phyloP scores from a whole-genome alignment of 768 basidiomycete genomes.

The Leccinum aurantiacum region DNA sequence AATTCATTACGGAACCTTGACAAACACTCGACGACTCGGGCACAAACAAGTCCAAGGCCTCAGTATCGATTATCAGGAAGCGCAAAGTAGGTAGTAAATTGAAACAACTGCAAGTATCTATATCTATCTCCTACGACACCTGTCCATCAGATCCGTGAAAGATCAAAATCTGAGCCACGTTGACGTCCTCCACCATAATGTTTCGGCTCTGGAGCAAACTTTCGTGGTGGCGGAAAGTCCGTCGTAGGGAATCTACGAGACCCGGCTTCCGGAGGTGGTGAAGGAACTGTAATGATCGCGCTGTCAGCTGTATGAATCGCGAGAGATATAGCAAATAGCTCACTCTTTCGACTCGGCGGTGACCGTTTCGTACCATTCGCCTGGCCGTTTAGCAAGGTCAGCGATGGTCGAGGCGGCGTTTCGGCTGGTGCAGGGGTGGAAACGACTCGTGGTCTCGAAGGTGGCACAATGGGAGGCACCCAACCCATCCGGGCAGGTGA shows the following conservation, averaged over 20 bases:
- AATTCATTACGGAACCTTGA: not conserved
- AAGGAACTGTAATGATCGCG: conserved; percentile 41
- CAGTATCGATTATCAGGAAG: not conserved
- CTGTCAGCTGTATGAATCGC: conserved; percentile 9
- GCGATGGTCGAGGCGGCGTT: conserved; percentile 14
- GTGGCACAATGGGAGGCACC: conserved; percentile 16
- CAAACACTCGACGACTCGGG: too few relatives aligned
- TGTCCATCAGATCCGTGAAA: conserved; percentile 34
- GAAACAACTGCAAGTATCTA: not conserved
- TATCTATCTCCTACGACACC: not conserved
- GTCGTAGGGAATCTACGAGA: conserved; percentile 71
- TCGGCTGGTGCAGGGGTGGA: conserved; percentile 27
- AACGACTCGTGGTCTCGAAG: conserved; percentile 24
- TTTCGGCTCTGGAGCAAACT: conserved; percentile 50
- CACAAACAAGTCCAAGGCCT: too few relatives aligned
- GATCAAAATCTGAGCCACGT: conserved; percentile 72
- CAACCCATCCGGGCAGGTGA: conserved; percentile 28
- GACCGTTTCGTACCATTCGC: conserved; percentile 34
- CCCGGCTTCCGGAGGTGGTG: conserved; percentile 63
- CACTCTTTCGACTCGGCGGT: conserved; percentile 50
- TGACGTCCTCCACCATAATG: conserved; percentile 65
- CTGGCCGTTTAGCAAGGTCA: conserved; percentile 18
- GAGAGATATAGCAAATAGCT: conserved; percentile 16
- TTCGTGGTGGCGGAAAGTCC: conserved; percentile 77
- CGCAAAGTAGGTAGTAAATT: not conserved